A percentile compares a stretch with the other conserved stretches of the same genome.
Evolutionary conservation across 306 rosid species (phyloP).

Genomic region (Senna siamea): DNA sequence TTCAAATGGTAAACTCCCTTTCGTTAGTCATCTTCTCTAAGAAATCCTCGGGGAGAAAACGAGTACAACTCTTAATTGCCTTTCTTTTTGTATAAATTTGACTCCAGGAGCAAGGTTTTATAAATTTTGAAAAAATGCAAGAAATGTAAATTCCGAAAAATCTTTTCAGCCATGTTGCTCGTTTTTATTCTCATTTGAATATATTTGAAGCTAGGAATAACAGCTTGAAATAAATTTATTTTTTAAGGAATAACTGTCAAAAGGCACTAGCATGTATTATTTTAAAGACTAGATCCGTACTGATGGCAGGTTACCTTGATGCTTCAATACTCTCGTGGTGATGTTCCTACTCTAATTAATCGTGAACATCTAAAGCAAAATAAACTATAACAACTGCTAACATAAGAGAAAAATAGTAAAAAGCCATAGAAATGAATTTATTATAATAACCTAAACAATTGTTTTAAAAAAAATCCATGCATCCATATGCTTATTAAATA

Average conservation of each 20-base stretch:
- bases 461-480: not conserved
- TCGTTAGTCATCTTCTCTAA: not conserved
- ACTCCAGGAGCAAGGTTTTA: not conserved
- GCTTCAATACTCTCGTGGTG: not conserved
- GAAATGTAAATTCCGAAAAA: not conserved
- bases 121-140: not conserved
- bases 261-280: not conserved
- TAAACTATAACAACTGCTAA: not conserved
- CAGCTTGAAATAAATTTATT: not conserved
- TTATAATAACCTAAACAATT: not conserved
- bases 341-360: not conserved
- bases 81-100: not conserved
- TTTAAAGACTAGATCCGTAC: not conserved
- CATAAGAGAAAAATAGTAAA: not conserved
- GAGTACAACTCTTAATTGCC: not conserved
- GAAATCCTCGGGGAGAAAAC: not conserved
- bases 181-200: not conserved
- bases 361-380: not conserved
- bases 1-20: not conserved
- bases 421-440: not conserved
- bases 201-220: not conserved
- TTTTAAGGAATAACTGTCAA: not conserved
- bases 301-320: not conserved
- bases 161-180: not conserved
- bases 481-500: constrained; percentile 11